Evolutionary conservation across 805 yeast genomes (phyloP), one percentile per base, ranked within the genome.

Genomic region (Wickerhamomyces chaumierensis): DNA sequence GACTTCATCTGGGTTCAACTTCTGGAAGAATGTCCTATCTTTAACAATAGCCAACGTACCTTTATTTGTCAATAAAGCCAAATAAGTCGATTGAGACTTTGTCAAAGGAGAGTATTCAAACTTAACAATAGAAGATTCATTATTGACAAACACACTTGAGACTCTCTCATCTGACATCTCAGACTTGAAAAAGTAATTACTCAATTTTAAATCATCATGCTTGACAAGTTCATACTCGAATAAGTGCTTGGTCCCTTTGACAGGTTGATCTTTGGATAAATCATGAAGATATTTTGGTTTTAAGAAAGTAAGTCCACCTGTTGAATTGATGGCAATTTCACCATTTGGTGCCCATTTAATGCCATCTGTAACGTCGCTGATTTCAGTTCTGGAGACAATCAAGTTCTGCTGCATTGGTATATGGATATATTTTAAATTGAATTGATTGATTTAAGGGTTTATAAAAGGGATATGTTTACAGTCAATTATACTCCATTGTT

Each of bases 281-380:
- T 37, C 23, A 29, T 36, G 33, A 12, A 32, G 38, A 20, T 51
- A 47, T 36, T 43, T 52, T 11, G 58, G 53, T 3, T 37, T 41
- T 14, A 49, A 29, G 9, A 53, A 16, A 1, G 53, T 49, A 14
- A 52, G 20, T 23, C 49, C 48, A 13, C 43, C 40, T 2, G 29
- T 11, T 1, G 54, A 46, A 39, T 52, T 49, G 7, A 53, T 6
- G 6, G 48, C 53, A n/a, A 53, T 17, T 12, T 49, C 42, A 1
- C 58, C 58, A 34, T 49, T 48, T 2, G 47, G 42, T 1, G 53
- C 34, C 58, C 58, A 53, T 14, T 41, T 32, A 2, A 53, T 23
- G 2, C 36, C 43, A 15, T 47, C 46, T 20, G 33, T 5, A 5
- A 39, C 35, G 3, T 39, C 36, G 0, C 25, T 9, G 3, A 53